Percentiles rank a stretch among this genome's conserved stretches.
phyloP scores from a whole-genome alignment of 192 early-diverging fungal species.

The Backusella macrospora region DNA sequence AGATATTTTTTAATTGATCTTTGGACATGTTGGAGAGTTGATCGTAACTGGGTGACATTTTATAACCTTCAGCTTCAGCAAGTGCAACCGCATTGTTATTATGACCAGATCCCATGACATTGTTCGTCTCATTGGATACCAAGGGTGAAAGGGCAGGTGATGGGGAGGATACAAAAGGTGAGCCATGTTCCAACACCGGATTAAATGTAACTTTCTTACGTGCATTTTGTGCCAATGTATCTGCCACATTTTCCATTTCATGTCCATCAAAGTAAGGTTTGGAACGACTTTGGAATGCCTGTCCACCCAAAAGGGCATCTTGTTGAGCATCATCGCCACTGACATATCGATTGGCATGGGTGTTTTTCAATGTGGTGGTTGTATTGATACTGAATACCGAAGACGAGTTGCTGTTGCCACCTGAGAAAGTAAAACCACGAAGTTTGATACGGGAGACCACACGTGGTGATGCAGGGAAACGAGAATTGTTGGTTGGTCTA shows the following conservation, averaged over 20 bases:
- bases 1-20: conserved; percentile 69
- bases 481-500: conserved; percentile 59
- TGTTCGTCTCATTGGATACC: not conserved
- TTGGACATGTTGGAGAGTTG: conserved; percentile 70
- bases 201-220: not conserved
- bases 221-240: not conserved
- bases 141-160: conserved; percentile 6
- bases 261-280: not conserved
- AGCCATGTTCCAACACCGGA: not conserved
- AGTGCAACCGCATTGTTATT: not conserved
- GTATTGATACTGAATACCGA: conserved; percentile 32
- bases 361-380: conserved; percentile 37
- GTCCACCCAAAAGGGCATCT: conserved; percentile 47
- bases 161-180: not conserved
- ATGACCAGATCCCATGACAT: not conserved
- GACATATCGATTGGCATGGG: too few relatives aligned
- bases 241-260: not conserved
- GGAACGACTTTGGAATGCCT: conserved; percentile 48
- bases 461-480: conserved; percentile 77
- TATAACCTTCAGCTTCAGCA: conserved; percentile 57
- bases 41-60: conserved; percentile 73
- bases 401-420: conserved; percentile 1
- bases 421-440: conserved; percentile 58
- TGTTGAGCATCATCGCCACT: conserved; percentile 42
- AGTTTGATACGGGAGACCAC: conserved; percentile 70